Evolutionary conservation across 257 asterid genomes (phyloP).

Genomic region (Plantago ovata): DNA sequence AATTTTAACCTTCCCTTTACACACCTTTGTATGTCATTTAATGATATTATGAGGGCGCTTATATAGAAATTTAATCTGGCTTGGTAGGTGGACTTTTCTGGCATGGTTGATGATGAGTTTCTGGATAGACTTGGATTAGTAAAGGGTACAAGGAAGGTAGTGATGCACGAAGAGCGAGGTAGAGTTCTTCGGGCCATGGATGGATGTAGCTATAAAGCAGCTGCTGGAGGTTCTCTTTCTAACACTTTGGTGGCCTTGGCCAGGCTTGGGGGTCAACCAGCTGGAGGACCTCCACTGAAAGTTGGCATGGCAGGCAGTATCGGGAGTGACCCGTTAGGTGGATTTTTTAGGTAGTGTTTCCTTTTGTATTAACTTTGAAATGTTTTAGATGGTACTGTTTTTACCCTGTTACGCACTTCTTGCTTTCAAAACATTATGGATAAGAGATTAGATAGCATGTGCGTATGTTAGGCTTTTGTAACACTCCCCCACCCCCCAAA

Average conservation of each 20-base stretch:
- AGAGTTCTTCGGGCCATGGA: constrained; percentile 90
- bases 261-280: constrained; percentile 76
- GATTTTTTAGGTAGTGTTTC: constrained; percentile 65
- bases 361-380: not conserved
- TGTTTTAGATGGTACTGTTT: not conserved
- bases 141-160: constrained; percentile 89
- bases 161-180: constrained; percentile 94
- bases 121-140: constrained; percentile 63
- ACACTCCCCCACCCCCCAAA: not conserved
- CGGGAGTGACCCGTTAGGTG: constrained; percentile 96
- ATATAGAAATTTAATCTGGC: constrained; percentile 13
- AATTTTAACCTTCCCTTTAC: not conserved
- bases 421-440: constrained; percentile 9
- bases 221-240: constrained; percentile 99
- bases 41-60: not conserved
- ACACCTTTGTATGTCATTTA: not conserved
- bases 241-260: constrained; percentile 94
- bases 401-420: not conserved
- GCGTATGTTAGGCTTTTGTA: not conserved
- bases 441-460: not conserved
- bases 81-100: constrained; percentile 92
- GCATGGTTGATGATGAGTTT: constrained; percentile 78
- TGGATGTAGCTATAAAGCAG: constrained; percentile 96
- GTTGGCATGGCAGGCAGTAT: constrained; percentile 95
- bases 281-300: constrained; percentile 68